Base-by-base conservation (phyloP, 139 green algal genomes). In the Marvania coccoides region DNA sequence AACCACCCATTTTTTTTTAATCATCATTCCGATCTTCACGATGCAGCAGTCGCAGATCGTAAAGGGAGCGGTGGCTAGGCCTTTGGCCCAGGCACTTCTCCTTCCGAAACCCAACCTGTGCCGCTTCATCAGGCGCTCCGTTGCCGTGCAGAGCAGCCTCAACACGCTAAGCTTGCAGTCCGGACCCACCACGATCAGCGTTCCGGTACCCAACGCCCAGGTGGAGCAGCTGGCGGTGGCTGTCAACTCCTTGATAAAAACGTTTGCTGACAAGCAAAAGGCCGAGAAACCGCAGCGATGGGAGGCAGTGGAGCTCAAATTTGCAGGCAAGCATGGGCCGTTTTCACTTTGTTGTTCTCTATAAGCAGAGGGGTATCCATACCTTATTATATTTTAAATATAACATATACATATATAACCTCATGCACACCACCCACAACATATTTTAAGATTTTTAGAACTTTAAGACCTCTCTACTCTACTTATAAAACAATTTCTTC, bases 201-300 rank as follows among this genome's bases (percentile, higher is more conserved):
- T 89, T 6, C 83, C 83, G 2, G 75, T 88, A 39, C 57, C 36
- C 1, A 24, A 26, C 0, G 74, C 70, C 1, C 46, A 83, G 30
- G 83, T 70, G 3, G 12, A 70, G 46, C 38, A 79, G 35, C 61
- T 92, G 13, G 63, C 69, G 34, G 37, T 4, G 3, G 73, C 74
- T 2, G 54, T 92, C 9, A 61, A 74, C 3, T 34, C 63, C 6
- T 60, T 92, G 13, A 63, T 91, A 36, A 42, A 85, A 37, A 91
- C 84, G 0, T 89, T 90, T 71, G 65, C 75, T 10, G 84, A 83
- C 2, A 90, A 90, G 58, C 83, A 90, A 56, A 58, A 68, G 36
- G 84, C 81, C 46, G 75, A 85, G 47, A 54, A 73, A 13, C 84
- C 84, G 2, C 75, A 83, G 69, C 62, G 81, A 4, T 88, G 65